Evolutionary conservation across 164 flowering plant genomes (phyloP).

Genomic region (Macadamia tetraphylla): DNA sequence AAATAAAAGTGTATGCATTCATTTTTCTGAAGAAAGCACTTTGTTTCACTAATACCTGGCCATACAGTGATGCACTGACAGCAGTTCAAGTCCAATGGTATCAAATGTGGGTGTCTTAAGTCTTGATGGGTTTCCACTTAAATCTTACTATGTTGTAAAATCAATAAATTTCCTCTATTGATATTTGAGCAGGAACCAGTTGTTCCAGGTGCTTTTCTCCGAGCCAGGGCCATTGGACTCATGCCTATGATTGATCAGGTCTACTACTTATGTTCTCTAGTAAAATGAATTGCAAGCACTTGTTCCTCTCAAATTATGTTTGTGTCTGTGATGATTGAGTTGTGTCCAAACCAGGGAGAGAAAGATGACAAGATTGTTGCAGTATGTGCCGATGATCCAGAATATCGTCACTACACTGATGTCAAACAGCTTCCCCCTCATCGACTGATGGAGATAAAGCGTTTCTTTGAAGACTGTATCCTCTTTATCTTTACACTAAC

Average conservation of each 20-base stretch:
- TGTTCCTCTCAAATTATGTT: neutral
- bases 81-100: neutral
- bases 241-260: slow-evolving; percentile 17
- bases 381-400: too few species aligned
- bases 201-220: slow-evolving; percentile 60
- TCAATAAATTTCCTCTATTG: neutral
- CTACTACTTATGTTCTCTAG: neutral
- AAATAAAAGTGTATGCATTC: neutral
- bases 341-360: slow-evolving; percentile 43
- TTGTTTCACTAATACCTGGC: too few species aligned
- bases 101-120: neutral
- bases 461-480: slow-evolving; percentile 83
- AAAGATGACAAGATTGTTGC: slow-evolving; percentile 55
- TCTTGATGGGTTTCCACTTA: too few species aligned
- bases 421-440: slow-evolving; percentile 56
- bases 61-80: too few species aligned
- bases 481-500: slow-evolving; percentile 8
- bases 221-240: slow-evolving; percentile 17
- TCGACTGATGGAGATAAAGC: slow-evolving; percentile 58
- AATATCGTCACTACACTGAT: too few species aligned
- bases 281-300: neutral
- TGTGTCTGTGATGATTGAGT: neutral
- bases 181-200: slow-evolving; percentile 49
- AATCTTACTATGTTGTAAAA: too few species aligned
- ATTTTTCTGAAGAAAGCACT: too few species aligned